Evolutionary conservation across 345 rosid genomes (phyloP).

Genomic region (Brassica cretica): DNA sequence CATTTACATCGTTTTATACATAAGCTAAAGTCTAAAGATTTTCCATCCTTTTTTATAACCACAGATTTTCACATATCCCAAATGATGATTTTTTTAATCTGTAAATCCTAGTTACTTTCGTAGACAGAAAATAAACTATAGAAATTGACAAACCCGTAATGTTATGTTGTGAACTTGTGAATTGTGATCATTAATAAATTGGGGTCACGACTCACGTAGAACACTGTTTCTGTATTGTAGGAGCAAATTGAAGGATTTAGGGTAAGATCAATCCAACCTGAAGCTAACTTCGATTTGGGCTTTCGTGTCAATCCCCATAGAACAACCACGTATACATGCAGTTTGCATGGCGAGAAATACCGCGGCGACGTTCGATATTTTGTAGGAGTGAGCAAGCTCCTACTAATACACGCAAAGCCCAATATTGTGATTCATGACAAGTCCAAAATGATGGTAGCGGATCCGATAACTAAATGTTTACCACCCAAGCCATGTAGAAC

Average conservation of each 20-base stretch:
- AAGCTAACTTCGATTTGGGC: neutral
- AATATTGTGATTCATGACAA: too few relatives aligned
- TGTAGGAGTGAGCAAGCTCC: neutral
- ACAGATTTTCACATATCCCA: neutral
- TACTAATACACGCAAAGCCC: too few relatives aligned
- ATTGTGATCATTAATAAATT: too few relatives aligned
- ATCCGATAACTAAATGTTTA: too few relatives aligned
- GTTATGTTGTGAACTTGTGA: too few relatives aligned
- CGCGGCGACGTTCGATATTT: neutral
- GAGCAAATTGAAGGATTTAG: neutral
- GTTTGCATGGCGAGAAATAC: neutral
- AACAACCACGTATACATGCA: slow-evolving; percentile 7
- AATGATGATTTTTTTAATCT: neutral
- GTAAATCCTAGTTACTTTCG: neutral
- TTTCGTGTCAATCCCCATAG: neutral
- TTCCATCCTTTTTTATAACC: neutral
- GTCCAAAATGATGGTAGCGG: too few relatives aligned
- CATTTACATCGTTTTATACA: neutral
- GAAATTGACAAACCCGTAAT: too few relatives aligned
- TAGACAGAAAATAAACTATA: too few relatives aligned
- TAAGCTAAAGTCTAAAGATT: neutral
- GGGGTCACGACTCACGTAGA: too few relatives aligned
- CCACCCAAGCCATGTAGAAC: too few relatives aligned
- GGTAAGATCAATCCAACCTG: neutral
- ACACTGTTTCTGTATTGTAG: neutral